Base-by-base conservation (phyloP, 2,329 filamentous ascomycete genomes). In the Fusarium sororula region DNA sequence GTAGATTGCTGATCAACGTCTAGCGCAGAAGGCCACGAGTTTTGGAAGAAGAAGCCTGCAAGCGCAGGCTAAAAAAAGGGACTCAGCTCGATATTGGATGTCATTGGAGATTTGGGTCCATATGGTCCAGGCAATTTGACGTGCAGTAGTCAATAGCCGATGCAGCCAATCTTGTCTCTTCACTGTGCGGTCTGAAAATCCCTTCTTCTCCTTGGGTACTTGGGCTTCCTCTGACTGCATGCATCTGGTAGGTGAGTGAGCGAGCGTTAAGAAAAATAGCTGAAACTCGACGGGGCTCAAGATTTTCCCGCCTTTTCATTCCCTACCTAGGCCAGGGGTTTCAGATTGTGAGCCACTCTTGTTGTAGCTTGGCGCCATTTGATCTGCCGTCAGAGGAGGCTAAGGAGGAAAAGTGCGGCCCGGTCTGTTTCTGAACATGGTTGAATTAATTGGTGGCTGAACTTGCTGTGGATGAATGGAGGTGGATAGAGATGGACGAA, bases 71-170 rank as follows among this genome's bases (percentile, higher is more conserved):
- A 73, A 76, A 77, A 76, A 77, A 75, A 71, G 64, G 37, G 71
- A 55, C 41, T 55, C 54, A 42, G 47, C 61, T 66, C 35, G 32
- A 59, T 53, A 32, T 26, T 58, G 39, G n/a, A 57, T 48, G 30
- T n/a, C 41, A 58, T 58, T 50, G 41, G 55, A 50, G 18, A 24
- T 44, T 62, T 62, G 50, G 39, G 63, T 57, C 45, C 55, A 68
- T 68, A 44, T 72, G 68, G 56, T 37, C 60, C 56, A 47, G 58
- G 58, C 63, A 78, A 77, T 78, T 76, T 78, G 76, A 76, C 69
- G 63, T 72, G 76, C 75, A 78, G 68, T 61, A 73, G 70, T 54
- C 54, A 70, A 75, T 74, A 37, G 41, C 24, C 32, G 17, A 50
- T 50, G 30, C 24, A 51, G 44, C 65, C 63, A 68, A 67, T 68